phyloP scores from a whole-genome alignment of 495 filamentous ascomycete genomes.

The Lophium mytilinum region DNA sequence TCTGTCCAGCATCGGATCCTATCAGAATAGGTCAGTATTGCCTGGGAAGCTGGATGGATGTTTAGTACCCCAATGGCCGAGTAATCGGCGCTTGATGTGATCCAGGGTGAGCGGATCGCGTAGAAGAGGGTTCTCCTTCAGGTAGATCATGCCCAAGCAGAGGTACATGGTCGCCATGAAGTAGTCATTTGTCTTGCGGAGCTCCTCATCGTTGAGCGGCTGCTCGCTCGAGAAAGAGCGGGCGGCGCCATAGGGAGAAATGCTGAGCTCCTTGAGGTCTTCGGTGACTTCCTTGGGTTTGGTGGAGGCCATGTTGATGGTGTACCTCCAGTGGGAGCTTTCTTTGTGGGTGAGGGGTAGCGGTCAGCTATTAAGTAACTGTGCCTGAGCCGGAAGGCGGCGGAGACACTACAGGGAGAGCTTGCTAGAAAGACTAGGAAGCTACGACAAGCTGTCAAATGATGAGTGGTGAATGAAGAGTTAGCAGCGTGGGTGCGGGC shows the following conservation, averaged over 20 bases:
- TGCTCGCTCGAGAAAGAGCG: conserved; percentile 53
- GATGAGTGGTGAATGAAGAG: no score
- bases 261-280: conserved; percentile 33
- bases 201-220: conserved; percentile 52
- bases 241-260: conserved; percentile 55
- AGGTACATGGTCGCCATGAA: conserved; percentile 66
- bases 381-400: conserved; percentile 2
- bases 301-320: conserved; percentile 12
- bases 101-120: conserved; percentile 52
- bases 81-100: conserved; percentile 59
- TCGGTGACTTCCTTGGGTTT: conserved; percentile 5
- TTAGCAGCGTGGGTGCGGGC: no score
- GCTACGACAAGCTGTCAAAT: no score
- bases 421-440: background rate
- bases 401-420: background rate
- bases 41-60: no score
- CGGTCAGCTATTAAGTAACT: background rate
- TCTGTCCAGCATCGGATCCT: conserved; percentile 57
- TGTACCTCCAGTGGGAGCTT: background rate
- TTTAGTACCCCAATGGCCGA: conserved; percentile 57
- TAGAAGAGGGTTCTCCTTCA: conserved; percentile 59
- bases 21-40: no score
- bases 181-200: conserved; percentile 57
- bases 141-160: conserved; percentile 67
- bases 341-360: background rate